phyloP scores from a whole-genome alignment of 371 early-diverging fungal genomes.

The Saksenaea oblongispora region DNA sequence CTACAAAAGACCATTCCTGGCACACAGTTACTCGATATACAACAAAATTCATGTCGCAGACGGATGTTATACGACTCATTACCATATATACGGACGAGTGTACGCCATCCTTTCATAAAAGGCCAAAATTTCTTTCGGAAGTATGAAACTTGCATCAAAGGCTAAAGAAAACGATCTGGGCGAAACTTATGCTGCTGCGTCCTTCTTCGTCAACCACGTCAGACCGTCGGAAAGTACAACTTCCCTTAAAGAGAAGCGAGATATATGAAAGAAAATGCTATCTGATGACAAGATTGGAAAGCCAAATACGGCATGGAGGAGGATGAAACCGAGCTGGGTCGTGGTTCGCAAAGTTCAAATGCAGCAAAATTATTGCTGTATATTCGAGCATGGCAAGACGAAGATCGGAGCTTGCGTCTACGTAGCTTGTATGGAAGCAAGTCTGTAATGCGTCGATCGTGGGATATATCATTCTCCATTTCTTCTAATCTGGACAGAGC shows the following conservation, averaged over 20 bases:
- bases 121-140: not conserved
- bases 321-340: not conserved
- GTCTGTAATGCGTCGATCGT: not conserved
- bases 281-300: not conserved
- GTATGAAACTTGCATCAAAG: too few relatives aligned
- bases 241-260: not conserved
- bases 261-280: not conserved
- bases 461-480: not conserved
- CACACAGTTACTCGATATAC: not conserved
- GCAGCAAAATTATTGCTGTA: not conserved
- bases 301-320: not conserved
- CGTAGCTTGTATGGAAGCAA: not conserved
- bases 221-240: not conserved
- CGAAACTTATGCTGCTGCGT: not conserved
- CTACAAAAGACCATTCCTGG: not conserved
- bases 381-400: not conserved
- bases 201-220: not conserved
- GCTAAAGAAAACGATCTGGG: too few relatives aligned
- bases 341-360: not conserved
- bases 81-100: not conserved
- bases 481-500: not conserved
- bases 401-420: not conserved
- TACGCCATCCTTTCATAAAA: not conserved
- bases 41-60: not conserved
- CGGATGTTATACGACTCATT: not conserved